Evolutionary conservation across 768 basidiomycete species (phyloP).

Genomic region (Naematelia encephala): DNA sequence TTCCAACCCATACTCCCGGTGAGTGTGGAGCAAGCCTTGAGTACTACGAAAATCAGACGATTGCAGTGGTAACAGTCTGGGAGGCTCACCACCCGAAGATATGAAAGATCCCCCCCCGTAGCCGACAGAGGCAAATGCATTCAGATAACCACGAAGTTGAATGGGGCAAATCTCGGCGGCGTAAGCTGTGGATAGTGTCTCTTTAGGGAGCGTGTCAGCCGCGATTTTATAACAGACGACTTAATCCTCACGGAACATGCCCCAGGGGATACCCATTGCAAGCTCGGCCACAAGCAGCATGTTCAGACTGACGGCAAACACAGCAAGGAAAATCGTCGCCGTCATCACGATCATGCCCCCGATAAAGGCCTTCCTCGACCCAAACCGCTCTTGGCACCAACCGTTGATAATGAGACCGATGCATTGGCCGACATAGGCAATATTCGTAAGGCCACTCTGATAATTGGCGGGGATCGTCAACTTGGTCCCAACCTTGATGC

Average conservation of each 20-base stretch:
- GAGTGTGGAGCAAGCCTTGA: constrained; percentile 29
- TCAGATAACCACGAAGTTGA: constrained; percentile 26
- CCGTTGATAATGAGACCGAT: constrained; percentile 30
- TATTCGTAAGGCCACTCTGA: constrained; percentile 46
- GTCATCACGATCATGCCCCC: constrained; percentile 28
- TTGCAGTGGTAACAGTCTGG: not conserved
- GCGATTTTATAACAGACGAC: too few relatives aligned
- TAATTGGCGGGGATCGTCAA: constrained; percentile 44
- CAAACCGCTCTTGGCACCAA: constrained; percentile 22
- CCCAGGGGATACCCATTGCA: constrained; percentile 30
- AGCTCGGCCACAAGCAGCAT: constrained; percentile 29
- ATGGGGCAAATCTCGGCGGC: constrained; percentile 45
- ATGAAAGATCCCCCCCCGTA: constrained; percentile 24
- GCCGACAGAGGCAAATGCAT: constrained; percentile 25
- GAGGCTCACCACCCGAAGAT: constrained; percentile 18
- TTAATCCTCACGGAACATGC: too few relatives aligned
- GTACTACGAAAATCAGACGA: constrained; percentile 28
- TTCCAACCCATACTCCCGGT: constrained; percentile 32
- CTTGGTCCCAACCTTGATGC: constrained; percentile 19
- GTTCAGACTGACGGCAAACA: constrained; percentile 24
- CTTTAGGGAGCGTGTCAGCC: constrained; percentile 9
- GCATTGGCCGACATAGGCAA: constrained; percentile 34
- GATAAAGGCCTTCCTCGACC: constrained; percentile 19
- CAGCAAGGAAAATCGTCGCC: constrained; percentile 25
- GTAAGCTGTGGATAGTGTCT: constrained; percentile 46